Evolutionary conservation across 2,329 filamentous ascomycete species (phyloP).

Genomic region (Furcasterigmium sp.): DNA sequence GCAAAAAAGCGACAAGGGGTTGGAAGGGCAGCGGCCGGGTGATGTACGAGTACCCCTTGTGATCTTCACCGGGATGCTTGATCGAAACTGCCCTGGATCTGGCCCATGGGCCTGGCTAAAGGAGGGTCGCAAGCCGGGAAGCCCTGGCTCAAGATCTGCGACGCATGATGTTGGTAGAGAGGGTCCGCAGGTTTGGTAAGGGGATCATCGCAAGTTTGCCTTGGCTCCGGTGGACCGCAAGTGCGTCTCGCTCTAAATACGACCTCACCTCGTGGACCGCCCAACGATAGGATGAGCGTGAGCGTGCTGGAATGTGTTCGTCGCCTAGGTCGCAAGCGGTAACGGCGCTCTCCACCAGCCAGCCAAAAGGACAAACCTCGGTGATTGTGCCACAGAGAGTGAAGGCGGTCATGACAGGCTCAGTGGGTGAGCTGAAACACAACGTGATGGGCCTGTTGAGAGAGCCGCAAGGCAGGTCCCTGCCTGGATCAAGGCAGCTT

Average conservation of each 20-base stretch:
- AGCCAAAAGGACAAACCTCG: neutral
- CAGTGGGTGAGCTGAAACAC: neutral
- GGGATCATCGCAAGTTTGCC: neutral
- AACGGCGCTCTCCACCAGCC: too few relatives aligned
- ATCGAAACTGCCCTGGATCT: neutral
- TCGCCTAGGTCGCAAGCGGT: too few relatives aligned
- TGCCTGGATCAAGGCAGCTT: too few relatives aligned
- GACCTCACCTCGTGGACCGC: neutral
- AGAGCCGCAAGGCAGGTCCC: too few relatives aligned
- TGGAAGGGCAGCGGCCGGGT: neutral
- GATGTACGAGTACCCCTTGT: conserved; percentile 1
- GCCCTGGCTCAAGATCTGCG: conserved; percentile 3
- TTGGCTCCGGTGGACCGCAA: neutral
- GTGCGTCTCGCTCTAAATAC: neutral
- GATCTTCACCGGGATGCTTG: conserved; percentile 2
- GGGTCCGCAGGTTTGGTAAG: neutral
- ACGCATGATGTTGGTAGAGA: conserved; percentile 2
- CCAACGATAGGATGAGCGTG: too few relatives aligned
- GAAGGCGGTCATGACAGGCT: neutral
- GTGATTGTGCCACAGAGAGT: neutral
- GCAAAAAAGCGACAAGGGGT: neutral
- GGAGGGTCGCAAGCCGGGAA: neutral
- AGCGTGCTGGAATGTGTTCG: too few relatives aligned
- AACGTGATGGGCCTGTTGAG: neutral
- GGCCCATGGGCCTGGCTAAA: neutral